Percentiles rank a stretch among this genome's conserved stretches.
These are phyloP conservation scores for Flaveria bidentis DNA, from an alignment of 129 eudicot genomes.

Conservation along the genomic window DNA sequence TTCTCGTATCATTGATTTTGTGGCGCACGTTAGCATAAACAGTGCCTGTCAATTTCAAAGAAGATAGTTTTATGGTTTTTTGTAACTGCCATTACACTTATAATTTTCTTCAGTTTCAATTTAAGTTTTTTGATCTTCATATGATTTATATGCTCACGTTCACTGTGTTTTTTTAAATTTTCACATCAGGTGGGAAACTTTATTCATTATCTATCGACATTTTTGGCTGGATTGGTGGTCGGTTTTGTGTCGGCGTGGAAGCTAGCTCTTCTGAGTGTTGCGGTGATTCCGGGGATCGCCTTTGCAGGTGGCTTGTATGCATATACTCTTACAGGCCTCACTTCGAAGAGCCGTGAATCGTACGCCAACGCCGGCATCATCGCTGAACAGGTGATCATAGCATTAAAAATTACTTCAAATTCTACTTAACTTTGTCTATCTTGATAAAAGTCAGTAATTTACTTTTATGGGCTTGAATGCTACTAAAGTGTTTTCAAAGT, in stretches of 20 bases:
- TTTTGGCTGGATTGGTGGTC: constrained; percentile 98
- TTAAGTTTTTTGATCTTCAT: not conserved
- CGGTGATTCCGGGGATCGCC: constrained; percentile 97
- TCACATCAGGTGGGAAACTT: constrained; percentile 84
- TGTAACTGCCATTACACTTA: not conserved
- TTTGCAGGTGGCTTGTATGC: constrained; percentile 99
- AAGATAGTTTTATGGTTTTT: not conserved
- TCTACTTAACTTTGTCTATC: constrained; percentile 14
- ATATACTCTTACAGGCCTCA: constrained; percentile 90
- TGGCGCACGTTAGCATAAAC: constrained; percentile 30
- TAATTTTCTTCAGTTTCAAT: not conserved
- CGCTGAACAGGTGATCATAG: constrained; percentile 83
- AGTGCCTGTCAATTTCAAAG: not conserved
- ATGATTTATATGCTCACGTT: not conserved
- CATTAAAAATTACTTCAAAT: constrained; percentile 5
- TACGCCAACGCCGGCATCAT: constrained; percentile 94
- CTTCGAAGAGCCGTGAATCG: constrained; percentile 96
- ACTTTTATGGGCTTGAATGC: constrained; percentile 27
- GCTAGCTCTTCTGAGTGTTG: constrained; percentile 92
- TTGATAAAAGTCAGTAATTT: constrained; percentile 12
- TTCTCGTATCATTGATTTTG: not conserved
- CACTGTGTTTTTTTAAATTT: not conserved
- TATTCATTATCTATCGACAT: constrained; percentile 93
- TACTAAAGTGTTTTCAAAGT: constrained; percentile 23
- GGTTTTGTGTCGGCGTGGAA: constrained; percentile 99